These are phyloP conservation scores for Epichloe scottii DNA, from an alignment of 2,329 filamentous ascomycete species.

Conservation along the genomic window DNA sequence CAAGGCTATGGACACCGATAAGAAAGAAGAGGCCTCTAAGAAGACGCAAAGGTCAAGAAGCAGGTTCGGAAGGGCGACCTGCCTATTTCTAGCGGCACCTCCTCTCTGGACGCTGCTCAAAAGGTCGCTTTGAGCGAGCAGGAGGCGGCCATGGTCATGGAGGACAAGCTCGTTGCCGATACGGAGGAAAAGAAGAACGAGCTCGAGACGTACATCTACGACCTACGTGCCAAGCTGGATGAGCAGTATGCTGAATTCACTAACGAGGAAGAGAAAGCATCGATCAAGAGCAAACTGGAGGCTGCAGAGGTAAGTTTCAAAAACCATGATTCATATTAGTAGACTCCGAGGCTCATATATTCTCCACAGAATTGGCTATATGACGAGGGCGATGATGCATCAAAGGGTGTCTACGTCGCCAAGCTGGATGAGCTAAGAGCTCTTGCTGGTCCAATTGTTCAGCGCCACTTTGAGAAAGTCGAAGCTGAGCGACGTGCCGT, in stretches of 20 bases:
- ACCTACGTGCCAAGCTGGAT: slow-evolving; percentile 88
- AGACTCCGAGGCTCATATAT: slow-evolving; percentile 7
- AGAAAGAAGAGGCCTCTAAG: slow-evolving; percentile 55
- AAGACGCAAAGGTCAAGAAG: slow-evolving; percentile 97
- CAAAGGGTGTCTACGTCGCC: slow-evolving; percentile 83
- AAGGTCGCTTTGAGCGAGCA: slow-evolving; percentile 65
- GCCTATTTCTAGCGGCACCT: slow-evolving; percentile 71
- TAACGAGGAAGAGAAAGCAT: slow-evolving; percentile 83
- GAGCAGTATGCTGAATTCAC: slow-evolving; percentile 82
- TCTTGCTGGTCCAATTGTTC: slow-evolving; percentile 79
- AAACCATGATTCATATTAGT: not conserved
- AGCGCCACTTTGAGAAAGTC: slow-evolving; percentile 90
- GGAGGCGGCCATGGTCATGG: slow-evolving; percentile 86
- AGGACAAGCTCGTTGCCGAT: slow-evolving; percentile 96
- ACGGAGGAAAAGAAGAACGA: slow-evolving; percentile 99
- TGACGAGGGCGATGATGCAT: slow-evolving; percentile 88
- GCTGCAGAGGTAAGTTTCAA: slow-evolving; percentile 63
- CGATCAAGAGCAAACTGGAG: slow-evolving; percentile 72
- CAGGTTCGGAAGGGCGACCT: slow-evolving; percentile 96
- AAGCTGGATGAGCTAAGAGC: slow-evolving; percentile 95
- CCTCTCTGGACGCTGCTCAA: slow-evolving; percentile 57
- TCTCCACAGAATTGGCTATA: slow-evolving; percentile 84
- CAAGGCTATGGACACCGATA: slow-evolving; percentile 79
- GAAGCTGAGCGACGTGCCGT: slow-evolving; percentile 72
- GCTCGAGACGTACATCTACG: slow-evolving; percentile 95